These are phyloP conservation scores for Thyridium curvatum DNA, from an alignment of 2,329 filamentous ascomycete genomes.

Conservation along the genomic window DNA sequence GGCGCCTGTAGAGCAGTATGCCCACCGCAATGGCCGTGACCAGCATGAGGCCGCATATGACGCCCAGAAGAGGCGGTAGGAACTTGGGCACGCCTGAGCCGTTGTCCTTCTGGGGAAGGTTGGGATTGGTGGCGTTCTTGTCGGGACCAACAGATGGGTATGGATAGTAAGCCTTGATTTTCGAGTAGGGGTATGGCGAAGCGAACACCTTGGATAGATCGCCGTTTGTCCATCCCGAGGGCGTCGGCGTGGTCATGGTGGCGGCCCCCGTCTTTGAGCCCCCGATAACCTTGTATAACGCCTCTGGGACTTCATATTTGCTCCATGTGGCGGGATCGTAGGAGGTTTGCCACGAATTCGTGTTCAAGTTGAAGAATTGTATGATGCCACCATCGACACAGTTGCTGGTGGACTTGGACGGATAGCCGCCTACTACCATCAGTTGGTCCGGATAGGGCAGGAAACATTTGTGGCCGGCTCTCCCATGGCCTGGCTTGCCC, in stretches of 20 bases:
- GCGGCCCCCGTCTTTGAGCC: constrained; percentile 61
- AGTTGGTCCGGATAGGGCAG: constrained; percentile 74
- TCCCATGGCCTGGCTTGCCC: constrained; percentile 43
- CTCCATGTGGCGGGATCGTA: constrained; percentile 61
- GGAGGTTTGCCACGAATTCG: constrained; percentile 59
- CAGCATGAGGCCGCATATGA: constrained; percentile 52
- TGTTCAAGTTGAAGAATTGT: constrained; percentile 67
- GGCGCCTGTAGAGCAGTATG: constrained; percentile 46
- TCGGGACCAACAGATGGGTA: constrained; percentile 35
- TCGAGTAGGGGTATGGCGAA: constrained; percentile 46
- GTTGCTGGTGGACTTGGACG: constrained; percentile 11
- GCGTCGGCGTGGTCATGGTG: constrained; percentile 58
- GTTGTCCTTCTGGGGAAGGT: constrained; percentile 17
- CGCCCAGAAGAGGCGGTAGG: constrained; percentile 56
- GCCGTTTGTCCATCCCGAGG: constrained; percentile 45
- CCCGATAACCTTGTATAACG: constrained; percentile 60
- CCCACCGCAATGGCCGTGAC: constrained; percentile 44
- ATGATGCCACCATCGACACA: constrained; percentile 50
- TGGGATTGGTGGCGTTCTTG: constrained; percentile 18
- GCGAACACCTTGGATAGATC: constrained; percentile 47
- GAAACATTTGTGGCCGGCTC: constrained; percentile 71
- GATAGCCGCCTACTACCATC: constrained; percentile 67
- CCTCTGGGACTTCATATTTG: constrained; percentile 63
- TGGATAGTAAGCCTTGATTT: constrained; percentile 55
- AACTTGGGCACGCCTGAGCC: constrained; percentile 43